Conservation (phyloP, 2,329 filamentous ascomycete genomes). For the Aspergillus hiratsukae region DNA sequence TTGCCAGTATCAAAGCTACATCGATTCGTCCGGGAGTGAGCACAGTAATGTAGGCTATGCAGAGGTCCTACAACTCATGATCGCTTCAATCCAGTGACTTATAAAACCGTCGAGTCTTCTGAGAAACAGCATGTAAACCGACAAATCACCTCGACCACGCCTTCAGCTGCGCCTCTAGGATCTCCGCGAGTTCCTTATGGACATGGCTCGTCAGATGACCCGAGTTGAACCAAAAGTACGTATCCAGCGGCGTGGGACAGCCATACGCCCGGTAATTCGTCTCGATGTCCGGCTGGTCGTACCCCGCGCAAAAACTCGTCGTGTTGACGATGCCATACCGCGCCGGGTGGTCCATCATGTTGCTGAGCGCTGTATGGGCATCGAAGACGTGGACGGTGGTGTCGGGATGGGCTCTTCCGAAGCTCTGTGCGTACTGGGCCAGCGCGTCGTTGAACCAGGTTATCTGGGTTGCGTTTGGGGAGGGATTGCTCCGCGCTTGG, state of each 20-base stretch:
- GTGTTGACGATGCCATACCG: constrained; percentile 45
- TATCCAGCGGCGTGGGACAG: constrained; percentile 38
- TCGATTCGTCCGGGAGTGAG: not conserved
- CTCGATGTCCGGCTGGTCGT: constrained; percentile 44
- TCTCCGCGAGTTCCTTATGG: constrained; percentile 36
- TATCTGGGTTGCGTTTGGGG: constrained; percentile 46
- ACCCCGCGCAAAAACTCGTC: constrained; percentile 43
- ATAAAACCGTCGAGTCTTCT: not conserved
- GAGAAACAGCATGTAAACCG: not conserved
- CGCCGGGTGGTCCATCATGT: constrained; percentile 40
- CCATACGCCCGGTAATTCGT: constrained; percentile 43
- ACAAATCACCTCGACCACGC: constrained; percentile 4
- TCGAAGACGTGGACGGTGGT: constrained; percentile 43
- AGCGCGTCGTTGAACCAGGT: constrained; percentile 43
- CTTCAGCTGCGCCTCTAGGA: constrained; percentile 14
- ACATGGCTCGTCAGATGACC: constrained; percentile 45
- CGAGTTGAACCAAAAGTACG: constrained; percentile 48
- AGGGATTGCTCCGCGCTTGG: constrained; percentile 27
- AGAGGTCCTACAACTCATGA: not conserved
- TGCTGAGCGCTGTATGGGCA: constrained; percentile 39
- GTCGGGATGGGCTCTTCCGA: constrained; percentile 28
- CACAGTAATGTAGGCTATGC: not conserved
- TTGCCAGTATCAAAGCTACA: not conserved
- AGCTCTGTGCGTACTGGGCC: constrained; percentile 28
- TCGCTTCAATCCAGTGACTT: not conserved